Evolutionary conservation across 371 early-diverging fungal species (phyloP).

Genomic region (Paraphysoderma sedebokerense): DNA sequence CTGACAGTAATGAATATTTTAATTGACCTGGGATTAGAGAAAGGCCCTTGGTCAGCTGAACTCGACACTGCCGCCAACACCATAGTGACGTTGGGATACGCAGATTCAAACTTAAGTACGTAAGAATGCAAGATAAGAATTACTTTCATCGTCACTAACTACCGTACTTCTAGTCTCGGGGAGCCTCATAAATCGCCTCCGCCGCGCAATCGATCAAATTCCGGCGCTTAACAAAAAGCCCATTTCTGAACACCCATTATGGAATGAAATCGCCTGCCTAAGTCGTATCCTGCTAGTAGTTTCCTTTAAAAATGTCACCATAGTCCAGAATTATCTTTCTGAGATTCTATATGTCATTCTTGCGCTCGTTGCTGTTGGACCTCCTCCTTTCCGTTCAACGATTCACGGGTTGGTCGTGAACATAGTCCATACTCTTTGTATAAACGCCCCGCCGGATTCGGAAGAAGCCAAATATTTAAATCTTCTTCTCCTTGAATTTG

Average conservation of each 20-base stretch:
- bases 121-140: too few relatives aligned
- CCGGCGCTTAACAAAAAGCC: too few relatives aligned
- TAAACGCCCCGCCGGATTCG: slow-evolving; percentile 46
- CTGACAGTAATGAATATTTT: slow-evolving; percentile 67
- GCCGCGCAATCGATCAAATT: too few relatives aligned
- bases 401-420: slow-evolving; percentile 82
- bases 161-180: too few relatives aligned
- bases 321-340: slow-evolving; percentile 60
- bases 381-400: slow-evolving; percentile 66
- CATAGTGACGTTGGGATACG: slow-evolving; percentile 63
- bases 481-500: slow-evolving; percentile 41
- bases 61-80: slow-evolving; percentile 78
- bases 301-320: slow-evolving; percentile 68
- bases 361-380: slow-evolving; percentile 64
- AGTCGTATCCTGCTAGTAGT: slow-evolving; percentile 72
- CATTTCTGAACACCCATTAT: slow-evolving; percentile 61
- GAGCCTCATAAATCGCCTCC: too few relatives aligned
- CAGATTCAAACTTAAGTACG: too few relatives aligned
- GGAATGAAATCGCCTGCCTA: slow-evolving; percentile 75
- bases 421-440: slow-evolving; percentile 69
- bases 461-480: slow-evolving; percentile 38
- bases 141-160: too few relatives aligned
- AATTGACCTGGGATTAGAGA: slow-evolving; percentile 55
- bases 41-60: slow-evolving; percentile 58
- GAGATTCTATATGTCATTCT: slow-evolving; percentile 73